These are phyloP conservation scores for Arthroderma uncinatum DNA, from an alignment of 2,329 filamentous ascomycete species.

Conservation along the genomic window DNA sequence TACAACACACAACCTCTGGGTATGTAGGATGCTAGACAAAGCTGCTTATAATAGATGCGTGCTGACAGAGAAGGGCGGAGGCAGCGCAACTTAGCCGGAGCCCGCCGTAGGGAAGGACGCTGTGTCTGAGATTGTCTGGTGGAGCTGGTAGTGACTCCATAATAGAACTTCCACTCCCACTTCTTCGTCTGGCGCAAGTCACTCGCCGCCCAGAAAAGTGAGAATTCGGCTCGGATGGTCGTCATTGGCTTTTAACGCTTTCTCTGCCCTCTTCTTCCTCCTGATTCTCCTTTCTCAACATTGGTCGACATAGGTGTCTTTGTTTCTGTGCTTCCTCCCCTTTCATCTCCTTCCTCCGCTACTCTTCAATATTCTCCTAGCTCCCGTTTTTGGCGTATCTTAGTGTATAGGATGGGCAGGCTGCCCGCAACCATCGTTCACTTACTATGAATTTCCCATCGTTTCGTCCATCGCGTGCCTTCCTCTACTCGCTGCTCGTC, in stretches of 20 bases:
- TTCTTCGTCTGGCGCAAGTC: background rate
- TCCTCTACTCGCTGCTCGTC: conserved; percentile 21
- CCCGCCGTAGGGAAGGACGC: background rate
- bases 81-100: background rate
- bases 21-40: no score
- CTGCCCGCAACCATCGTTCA: background rate
- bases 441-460: conserved; percentile 18
- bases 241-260: background rate
- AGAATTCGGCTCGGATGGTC: background rate
- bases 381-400: background rate
- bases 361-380: background rate
- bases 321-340: background rate
- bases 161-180: background rate
- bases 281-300: background rate
- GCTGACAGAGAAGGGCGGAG: background rate
- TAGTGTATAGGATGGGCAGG: conserved; percentile 11
- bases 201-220: background rate
- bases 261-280: background rate
- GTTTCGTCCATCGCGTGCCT: conserved; percentile 18
- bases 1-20: no score
- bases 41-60: background rate
- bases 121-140: background rate
- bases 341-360: background rate
- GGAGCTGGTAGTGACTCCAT: background rate
- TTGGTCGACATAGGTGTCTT: no score